Evolutionary conservation across 495 filamentous ascomycete genomes (phyloP), one percentile per base, ranked within the genome.

Genomic region (Annulohypoxylon bovei): DNA sequence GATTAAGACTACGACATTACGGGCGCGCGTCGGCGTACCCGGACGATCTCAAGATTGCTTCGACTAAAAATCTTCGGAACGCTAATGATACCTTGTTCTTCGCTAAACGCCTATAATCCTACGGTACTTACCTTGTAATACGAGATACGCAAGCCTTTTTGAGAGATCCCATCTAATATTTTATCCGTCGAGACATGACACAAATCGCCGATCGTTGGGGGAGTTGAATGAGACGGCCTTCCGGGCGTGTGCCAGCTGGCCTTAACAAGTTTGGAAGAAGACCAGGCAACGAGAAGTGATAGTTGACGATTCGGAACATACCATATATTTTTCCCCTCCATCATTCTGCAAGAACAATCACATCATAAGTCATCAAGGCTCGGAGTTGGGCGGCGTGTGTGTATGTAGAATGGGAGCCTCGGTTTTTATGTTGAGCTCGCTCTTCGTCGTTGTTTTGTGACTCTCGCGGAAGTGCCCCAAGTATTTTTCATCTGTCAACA

Each of bases 11-110:
- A 71, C 46, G 27, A 67, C 28, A 46, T 46, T 55, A 46, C 25
- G 49, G 20, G 55, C 57, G 11, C 47, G 53, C 64, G 2, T 39
- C 33, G 18, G 58, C 14, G 64, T 60, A 55, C 60, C 35, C 3
- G 50, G 33, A 72, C 55, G 59, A 54, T 59, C 39, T 27, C 60
- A 50, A 72, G 65, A 72, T 65, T 68, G 64, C 18, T 54, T 64
- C 62, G 47, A 30, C 40, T 47, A 44, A 50, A 27, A 61, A 52
- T 68, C 25, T 62, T 68, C 65, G 60, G 67, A 60, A 68, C 49
- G 69, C 69, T 64, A 59, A 67, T 65, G 69, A 72, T 64, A 72
- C 64, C 58, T 68, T 60, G 46, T 68, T 68, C 57, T 65, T 72
- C 58, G 44, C 60, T 56, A 32, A 27, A 58, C 52, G 65, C 52